Evolutionary conservation across 805 yeast genomes (phyloP).

Genomic region (Pichia heedii): DNA sequence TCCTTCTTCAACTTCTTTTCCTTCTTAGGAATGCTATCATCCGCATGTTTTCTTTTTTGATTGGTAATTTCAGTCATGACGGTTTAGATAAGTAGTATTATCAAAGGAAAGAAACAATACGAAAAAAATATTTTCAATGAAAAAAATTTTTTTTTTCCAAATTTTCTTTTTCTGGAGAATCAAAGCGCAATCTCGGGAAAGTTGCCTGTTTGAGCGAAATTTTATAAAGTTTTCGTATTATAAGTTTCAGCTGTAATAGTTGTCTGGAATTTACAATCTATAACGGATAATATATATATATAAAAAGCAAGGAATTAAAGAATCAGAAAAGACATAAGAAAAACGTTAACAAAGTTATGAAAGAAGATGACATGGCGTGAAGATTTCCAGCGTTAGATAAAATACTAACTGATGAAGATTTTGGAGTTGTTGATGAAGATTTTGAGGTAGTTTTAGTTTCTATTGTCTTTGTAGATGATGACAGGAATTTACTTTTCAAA

Average conservation of each 20-base stretch:
- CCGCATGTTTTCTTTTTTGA: conserved; percentile 23
- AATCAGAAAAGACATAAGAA: neutral
- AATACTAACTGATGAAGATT: neutral
- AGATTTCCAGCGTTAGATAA: neutral
- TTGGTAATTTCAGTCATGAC: conserved; percentile 17
- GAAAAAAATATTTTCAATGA: neutral
- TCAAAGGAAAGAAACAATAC: neutral
- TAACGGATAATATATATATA: neutral
- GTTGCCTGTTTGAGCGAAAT: too few relatives aligned
- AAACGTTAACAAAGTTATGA: neutral
- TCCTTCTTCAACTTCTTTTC: conserved; percentile 20
- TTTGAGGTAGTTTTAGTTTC: neutral
- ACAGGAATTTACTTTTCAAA: neutral
- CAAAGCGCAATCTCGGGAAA: too few relatives aligned
- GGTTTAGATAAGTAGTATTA: neutral
- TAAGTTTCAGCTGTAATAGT: too few relatives aligned
- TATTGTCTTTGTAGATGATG: neutral
- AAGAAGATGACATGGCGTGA: neutral
- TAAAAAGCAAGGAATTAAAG: neutral
- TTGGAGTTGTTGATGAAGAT: neutral
- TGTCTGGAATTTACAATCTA: too few relatives aligned
- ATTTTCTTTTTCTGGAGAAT: too few relatives aligned
- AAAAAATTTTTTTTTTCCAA: neutral
- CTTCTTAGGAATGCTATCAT: conserved; percentile 17
- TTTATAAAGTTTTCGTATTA: too few relatives aligned